Evolutionary conservation across 2,329 filamentous ascomycete genomes (phyloP), one percentile per base, ranked within the genome.

Genomic region (Alternaria alternata): DNA sequence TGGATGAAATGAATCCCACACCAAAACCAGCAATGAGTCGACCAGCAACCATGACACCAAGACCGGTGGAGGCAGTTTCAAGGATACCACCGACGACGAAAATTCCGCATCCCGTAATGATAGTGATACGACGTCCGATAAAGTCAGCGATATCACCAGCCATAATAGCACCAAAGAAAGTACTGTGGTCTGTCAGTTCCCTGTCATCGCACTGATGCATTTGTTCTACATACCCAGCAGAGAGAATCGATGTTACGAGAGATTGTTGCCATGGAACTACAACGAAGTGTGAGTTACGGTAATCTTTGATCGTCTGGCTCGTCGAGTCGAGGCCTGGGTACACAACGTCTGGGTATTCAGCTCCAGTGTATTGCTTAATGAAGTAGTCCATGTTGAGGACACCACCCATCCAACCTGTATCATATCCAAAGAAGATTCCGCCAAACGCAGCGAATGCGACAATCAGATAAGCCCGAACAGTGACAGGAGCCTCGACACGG

Each of bases 371-470:
- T 60, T 75, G 71, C 28, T 76, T 71, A 68, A 77, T 77, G 67
- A 78, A 78, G 71, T 71, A 78, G 61, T 71, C 67, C 78, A 79
- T 79, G 42, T 68, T 85, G 32, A 86, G 81, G 68, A 89, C 87
- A 80, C 88, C 88, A 76, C 88, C 88, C 83, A 91, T 91, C 82
- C 90, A 91, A 72, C 91, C 91, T 42, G 90, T 91, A 75, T 93
- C 91, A 79, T 91, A 93, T 58, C 91, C 90, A 80, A 92, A 91
- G 85, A 92, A 91, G 49, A 64, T 65, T 72, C 82, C 82, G 69
- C 82, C 82, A 64, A 84, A 83, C 24, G 82, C 80, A 44, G 81
- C 82, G 61, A 83, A 83, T 34, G 80, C 81, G 75, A 81, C 81
- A 54, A 83, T 79, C 54, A 81, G 68, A 68, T 81, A 82, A 61